Evolutionary conservation across 768 basidiomycete species (phyloP).

Genomic region (Phaeolepiota aurea): DNA sequence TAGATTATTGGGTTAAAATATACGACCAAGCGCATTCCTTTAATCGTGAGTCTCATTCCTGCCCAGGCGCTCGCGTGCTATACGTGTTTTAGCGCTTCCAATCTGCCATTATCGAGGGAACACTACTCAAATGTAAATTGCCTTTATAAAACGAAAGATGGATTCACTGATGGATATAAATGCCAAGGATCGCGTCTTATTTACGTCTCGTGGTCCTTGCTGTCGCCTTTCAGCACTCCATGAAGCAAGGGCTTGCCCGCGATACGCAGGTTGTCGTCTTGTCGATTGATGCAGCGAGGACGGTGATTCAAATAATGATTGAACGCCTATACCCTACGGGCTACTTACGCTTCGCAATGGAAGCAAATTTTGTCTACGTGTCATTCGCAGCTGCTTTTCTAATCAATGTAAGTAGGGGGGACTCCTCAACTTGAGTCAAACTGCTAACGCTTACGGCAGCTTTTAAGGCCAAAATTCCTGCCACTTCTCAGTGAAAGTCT

Average conservation of each 20-base stretch:
- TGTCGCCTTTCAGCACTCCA: conserved; percentile 41
- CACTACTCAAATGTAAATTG: conserved; percentile 32
- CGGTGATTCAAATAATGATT: conserved; percentile 44
- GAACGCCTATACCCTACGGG: conserved; percentile 46
- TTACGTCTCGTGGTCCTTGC: conserved; percentile 49
- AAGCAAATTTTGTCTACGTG: conserved; percentile 39
- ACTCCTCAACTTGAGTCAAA: no score
- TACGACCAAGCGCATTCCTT: conserved; percentile 28
- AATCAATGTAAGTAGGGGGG: conserved; percentile 45
- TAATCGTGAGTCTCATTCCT: conserved; percentile 20
- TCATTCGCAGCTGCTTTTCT: conserved; percentile 56
- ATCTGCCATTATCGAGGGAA: conserved; percentile 37
- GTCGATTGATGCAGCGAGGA: conserved; percentile 47
- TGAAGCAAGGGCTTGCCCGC: conserved; percentile 27
- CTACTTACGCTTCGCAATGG: conserved; percentile 48
- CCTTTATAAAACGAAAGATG: not conserved
- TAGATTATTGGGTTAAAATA: conserved; percentile 30
- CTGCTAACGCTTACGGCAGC: no score
- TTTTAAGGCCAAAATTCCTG: conserved; percentile 42
- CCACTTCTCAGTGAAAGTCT: conserved; percentile 29
- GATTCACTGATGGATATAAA: not conserved
- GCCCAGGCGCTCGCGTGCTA: no score
- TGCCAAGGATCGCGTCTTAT: conserved; percentile 40
- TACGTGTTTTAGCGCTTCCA: conserved; percentile 21
- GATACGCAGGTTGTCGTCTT: conserved; percentile 35